Evolutionary conservation across 2,329 filamentous ascomycete genomes (phyloP).

Genomic region (Botrytis aclada): DNA sequence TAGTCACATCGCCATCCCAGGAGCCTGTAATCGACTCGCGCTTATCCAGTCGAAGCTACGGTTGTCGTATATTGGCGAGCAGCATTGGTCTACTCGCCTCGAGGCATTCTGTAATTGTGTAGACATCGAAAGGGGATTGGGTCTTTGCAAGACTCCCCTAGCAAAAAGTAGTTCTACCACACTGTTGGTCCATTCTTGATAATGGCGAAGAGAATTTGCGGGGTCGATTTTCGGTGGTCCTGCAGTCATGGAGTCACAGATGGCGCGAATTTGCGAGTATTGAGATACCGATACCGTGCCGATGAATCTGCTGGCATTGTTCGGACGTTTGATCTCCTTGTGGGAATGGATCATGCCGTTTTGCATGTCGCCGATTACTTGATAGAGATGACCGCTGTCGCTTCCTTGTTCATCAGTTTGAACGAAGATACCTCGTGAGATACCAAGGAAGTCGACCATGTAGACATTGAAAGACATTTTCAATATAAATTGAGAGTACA

Average conservation of each 20-base stretch:
- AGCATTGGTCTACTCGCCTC: slow-evolving; percentile 4
- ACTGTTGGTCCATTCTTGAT: slow-evolving; percentile 13
- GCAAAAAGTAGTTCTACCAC: not conserved
- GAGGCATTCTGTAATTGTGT: not conserved
- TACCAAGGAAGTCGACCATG: slow-evolving; percentile 16
- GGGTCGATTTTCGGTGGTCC: slow-evolving; percentile 15
- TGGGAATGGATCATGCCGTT: slow-evolving; percentile 19
- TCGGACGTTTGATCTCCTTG: slow-evolving; percentile 17
- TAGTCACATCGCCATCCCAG: slow-evolving; percentile 9
- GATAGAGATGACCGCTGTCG: slow-evolving; percentile 17
- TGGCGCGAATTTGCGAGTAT: slow-evolving; percentile 7
- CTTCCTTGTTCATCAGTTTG: slow-evolving; percentile 15
- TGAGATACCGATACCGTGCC: slow-evolving; percentile 18
- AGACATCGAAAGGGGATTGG: not conserved
- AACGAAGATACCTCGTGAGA: slow-evolving; percentile 18
- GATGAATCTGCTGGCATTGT: slow-evolving; percentile 4
- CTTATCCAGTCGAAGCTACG: slow-evolving; percentile 14
- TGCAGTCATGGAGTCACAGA: slow-evolving; percentile 17
- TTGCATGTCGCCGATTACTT: slow-evolving; percentile 19
- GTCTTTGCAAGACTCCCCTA: not conserved
- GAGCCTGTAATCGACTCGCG: slow-evolving; percentile 1
- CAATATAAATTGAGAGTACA: not conserved
- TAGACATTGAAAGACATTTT: slow-evolving; percentile 18
- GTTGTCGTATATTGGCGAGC: slow-evolving; percentile 14
- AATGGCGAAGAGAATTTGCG: slow-evolving; percentile 8